Percentiles rank a stretch among this genome's conserved stretches.
These are phyloP conservation scores for Lactarius hatsudake DNA, from an alignment of 768 basidiomycete species.

Conservation along the genomic window DNA sequence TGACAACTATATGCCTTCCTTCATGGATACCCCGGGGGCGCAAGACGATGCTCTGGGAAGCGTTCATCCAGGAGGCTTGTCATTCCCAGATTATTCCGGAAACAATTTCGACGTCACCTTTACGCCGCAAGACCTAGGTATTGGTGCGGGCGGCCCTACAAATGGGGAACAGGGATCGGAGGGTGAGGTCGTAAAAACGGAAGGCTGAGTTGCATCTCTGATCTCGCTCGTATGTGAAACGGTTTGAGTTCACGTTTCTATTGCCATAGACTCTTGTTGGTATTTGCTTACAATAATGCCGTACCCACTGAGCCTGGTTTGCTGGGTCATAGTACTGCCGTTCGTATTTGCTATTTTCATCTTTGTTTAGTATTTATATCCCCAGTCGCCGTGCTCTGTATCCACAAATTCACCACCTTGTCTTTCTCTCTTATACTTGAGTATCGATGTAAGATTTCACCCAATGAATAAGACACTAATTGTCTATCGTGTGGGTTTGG, in stretches of 20 bases:
- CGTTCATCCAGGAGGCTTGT: constrained; percentile 60
- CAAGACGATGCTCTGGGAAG: constrained; percentile 62
- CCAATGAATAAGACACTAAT: neutral
- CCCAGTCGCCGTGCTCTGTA: constrained; percentile 33
- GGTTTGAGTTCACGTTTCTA: constrained; percentile 8
- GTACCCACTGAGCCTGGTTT: constrained; percentile 20
- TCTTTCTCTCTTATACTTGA: constrained; percentile 20
- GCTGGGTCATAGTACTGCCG: constrained; percentile 28
- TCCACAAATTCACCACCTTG: constrained; percentile 35
- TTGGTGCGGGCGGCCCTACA: constrained; percentile 44
- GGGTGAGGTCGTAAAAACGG: constrained; percentile 64
- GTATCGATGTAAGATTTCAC: constrained; percentile 10
- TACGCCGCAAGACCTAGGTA: constrained; percentile 61
- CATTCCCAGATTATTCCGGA: constrained; percentile 69
- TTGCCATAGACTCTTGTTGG: constrained; percentile 23
- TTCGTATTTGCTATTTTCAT: constrained; percentile 40
- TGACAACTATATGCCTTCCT: constrained; percentile 70
- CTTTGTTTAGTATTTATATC: constrained; percentile 36
- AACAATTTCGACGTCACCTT: constrained; percentile 73
- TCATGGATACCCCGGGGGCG: constrained; percentile 68
- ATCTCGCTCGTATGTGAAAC: constrained; percentile 18
- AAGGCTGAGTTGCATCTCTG: constrained; percentile 43
- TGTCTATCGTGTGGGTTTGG: neutral
- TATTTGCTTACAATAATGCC: constrained; percentile 22
- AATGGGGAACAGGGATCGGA: constrained; percentile 61